A percentile compares a stretch with the other conserved stretches of the same genome.
phyloP scores from a whole-genome alignment of 1,139 yeast species.

The Suzukiozyma palmioleophila region DNA sequence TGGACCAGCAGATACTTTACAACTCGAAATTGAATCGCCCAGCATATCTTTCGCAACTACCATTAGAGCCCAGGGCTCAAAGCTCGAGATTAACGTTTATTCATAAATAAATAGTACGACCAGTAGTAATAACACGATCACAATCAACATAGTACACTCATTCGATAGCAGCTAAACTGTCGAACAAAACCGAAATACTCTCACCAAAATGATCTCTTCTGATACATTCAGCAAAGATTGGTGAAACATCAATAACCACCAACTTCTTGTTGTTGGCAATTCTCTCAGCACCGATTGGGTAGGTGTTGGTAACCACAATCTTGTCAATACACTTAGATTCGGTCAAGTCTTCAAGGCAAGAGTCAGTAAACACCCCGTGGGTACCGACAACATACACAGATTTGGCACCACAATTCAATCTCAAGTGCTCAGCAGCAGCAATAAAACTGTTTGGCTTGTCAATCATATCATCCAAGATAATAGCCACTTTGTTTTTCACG shows the following conservation, averaged over 20 bases:
- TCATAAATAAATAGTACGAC: neutral
- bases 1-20: too few relatives aligned
- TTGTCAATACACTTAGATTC: conserved; percentile 78
- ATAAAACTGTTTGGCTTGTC: conserved; percentile 92
- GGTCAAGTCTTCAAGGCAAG: conserved; percentile 75
- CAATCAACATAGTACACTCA: conserved; percentile 13
- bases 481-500: conserved; percentile 85
- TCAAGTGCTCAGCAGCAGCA: conserved; percentile 96
- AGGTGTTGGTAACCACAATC: conserved; percentile 93
- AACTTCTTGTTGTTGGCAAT: conserved; percentile 54
- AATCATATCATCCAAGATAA: conserved; percentile 93
- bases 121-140: too few relatives aligned
- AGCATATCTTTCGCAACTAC: too few relatives aligned
- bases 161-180: conserved; percentile 69
- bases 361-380: conserved; percentile 89
- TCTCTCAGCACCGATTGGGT: conserved; percentile 71
- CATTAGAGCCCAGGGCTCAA: too few relatives aligned
- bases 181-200: conserved; percentile 86
- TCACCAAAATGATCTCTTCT: conserved; percentile 98
- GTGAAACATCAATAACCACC: conserved; percentile 86
- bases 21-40: too few relatives aligned
- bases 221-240: conserved; percentile 95
- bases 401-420: conserved; percentile 92
- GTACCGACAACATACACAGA: conserved; percentile 89
- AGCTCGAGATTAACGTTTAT: conserved; percentile 37